Evolutionary conservation across 208 protist species (phyloP).

Genomic region (Giardia muris): DNA sequence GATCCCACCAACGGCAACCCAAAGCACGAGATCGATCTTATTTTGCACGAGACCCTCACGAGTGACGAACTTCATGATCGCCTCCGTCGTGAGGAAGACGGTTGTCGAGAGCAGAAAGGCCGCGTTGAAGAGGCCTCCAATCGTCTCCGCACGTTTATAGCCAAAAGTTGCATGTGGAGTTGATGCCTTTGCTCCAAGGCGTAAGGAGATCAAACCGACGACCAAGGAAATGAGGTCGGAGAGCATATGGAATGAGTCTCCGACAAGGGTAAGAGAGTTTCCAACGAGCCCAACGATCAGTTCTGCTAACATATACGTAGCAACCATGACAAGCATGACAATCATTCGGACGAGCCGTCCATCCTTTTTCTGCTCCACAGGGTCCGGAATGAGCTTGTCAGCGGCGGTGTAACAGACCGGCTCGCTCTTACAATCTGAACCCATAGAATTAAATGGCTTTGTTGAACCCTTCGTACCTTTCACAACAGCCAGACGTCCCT

Average conservation of each 20-base stretch:
- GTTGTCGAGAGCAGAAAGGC: constrained; percentile 14
- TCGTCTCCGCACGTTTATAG: neutral
- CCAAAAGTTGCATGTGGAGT: neutral
- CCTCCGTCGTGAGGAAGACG: constrained; percentile 14
- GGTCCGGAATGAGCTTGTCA: neutral
- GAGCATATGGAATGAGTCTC: constrained; percentile 22
- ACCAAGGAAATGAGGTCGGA: neutral
- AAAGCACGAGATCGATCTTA: neutral
- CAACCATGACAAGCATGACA: constrained; percentile 20
- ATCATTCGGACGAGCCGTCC: neutral
- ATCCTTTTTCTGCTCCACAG: neutral
- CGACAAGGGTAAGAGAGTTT: constrained; percentile 13
- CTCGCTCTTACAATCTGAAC: no score
- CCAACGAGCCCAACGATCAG: constrained; percentile 9
- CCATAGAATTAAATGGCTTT: neutral
- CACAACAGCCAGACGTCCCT: neutral
- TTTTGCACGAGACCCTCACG: neutral
- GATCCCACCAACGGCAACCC: constrained; percentile 5
- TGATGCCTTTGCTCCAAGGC: neutral
- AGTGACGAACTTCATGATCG: neutral
- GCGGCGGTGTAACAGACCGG: neutral
- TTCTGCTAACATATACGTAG: constrained; percentile 19
- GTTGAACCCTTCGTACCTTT: neutral
- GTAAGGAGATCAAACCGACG: neutral
- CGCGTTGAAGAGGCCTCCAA: constrained; percentile 24